Evolutionary conservation across 2,329 filamentous ascomycete species (phyloP), one percentile per base, ranked within the genome.

Genomic region (Tolypocladium guangdongense): DNA sequence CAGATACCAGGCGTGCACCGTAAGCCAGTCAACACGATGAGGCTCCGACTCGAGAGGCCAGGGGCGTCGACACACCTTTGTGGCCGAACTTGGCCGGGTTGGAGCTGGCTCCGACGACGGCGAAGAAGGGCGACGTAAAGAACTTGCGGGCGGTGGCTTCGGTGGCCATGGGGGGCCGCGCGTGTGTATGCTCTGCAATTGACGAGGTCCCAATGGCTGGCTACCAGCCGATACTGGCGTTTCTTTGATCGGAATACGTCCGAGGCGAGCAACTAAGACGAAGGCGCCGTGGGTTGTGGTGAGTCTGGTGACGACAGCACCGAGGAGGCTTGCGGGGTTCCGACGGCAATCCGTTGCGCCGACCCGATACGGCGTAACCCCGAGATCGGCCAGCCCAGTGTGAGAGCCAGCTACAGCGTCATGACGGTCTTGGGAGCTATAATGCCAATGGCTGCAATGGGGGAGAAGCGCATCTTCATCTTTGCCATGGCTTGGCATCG

Each of bases 1-100:
- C 53, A 88, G 80, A 70, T 97, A 97, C 92, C 92, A 97, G 16
- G 81, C 81, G 66, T 96, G 89, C 60, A 97, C 90, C 95, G 64
- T 14, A 46, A 33, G 22, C 37, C n/a, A 24, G 38, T 52, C 51
- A 53, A 38, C 24, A 38, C 8, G 36, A 20, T 7, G 27, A 43
- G 30, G 36, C 52, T 35, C 36, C 32, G 10, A 36, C 12, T 14
- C 4, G 6, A 10, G 18, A 8, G 6, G 3, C 24, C 24, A 4
- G 43, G 4, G 12, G n/a, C n/a, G n/a, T 4, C 5, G 37, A 64
- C 74, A 54, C 69, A 91, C 90, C 84, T 75, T 90, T 91, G 70
- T 96, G 87, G 27, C 93, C 92, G 65, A 87, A 96, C 69, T 96
- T 96, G 66, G 77, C 74, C 41, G 87, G 77, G 71, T 95, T 90